phyloP scores from a whole-genome alignment of 805 yeast species.

The Ogataea paradorogensis region DNA sequence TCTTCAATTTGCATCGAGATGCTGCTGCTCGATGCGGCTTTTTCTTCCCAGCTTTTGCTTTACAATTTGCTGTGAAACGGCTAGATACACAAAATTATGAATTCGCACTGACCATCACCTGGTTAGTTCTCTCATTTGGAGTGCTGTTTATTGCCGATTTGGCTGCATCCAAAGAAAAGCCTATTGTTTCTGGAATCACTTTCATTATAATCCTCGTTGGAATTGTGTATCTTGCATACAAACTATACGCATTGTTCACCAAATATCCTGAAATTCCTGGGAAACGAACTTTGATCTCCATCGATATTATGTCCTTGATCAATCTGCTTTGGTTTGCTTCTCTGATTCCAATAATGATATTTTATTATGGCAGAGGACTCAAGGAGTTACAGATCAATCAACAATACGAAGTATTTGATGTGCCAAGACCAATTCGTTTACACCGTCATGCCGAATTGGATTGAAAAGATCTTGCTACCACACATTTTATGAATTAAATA shows the following conservation, averaged over 20 bases:
- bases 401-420: no score
- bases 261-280: constrained; percentile 38
- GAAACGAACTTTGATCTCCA: constrained; percentile 38
- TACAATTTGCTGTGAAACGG: constrained; percentile 43
- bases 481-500: no score
- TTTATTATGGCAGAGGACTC: constrained; percentile 17
- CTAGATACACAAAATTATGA: constrained; percentile 36
- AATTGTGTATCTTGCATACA: constrained; percentile 40
- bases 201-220: constrained; percentile 33
- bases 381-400: constrained; percentile 8
- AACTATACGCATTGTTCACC: constrained; percentile 36
- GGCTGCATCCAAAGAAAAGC: constrained; percentile 35
- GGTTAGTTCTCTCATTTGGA: constrained; percentile 27
- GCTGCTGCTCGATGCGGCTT: constrained; percentile 33
- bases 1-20: constrained; percentile 39
- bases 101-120: constrained; percentile 40
- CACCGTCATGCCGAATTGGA: no score
- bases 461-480: no score
- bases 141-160: constrained; percentile 38
- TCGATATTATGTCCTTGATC: constrained; percentile 38
- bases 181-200: constrained; percentile 22
- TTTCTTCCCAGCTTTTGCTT: constrained; percentile 44
- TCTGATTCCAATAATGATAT: constrained; percentile 9
- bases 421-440: background rate
- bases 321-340: constrained; percentile 31